phyloP scores from a whole-genome alignment of 2,329 filamentous ascomycete species.

The Aspergillus jensenii region DNA sequence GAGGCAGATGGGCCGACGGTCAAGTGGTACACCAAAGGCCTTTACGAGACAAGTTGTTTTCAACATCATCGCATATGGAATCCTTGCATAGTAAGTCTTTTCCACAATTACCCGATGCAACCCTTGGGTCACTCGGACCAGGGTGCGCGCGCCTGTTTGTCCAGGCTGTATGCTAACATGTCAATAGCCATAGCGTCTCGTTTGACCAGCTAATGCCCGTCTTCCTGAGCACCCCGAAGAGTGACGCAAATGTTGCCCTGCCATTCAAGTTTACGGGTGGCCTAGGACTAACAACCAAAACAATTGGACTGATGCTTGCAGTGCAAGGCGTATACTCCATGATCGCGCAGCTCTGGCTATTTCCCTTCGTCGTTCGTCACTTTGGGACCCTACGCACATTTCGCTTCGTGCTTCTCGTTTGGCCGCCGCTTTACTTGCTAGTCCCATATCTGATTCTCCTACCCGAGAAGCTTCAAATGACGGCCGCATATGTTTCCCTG shows the following conservation, averaged over 20 bases:
- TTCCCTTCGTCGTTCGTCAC: slow-evolving; percentile 72
- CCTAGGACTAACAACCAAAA: slow-evolving; percentile 77
- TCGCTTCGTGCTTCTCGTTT: slow-evolving; percentile 74
- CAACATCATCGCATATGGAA: slow-evolving; percentile 86
- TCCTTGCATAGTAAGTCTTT: slow-evolving; percentile 83
- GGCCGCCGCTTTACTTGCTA: slow-evolving; percentile 82
- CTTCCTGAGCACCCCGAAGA: slow-evolving; percentile 72
- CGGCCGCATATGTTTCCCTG: slow-evolving; percentile 73
- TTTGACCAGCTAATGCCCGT: slow-evolving; percentile 93
- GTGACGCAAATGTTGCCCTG: slow-evolving; percentile 54
- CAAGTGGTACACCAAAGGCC: slow-evolving; percentile 53
- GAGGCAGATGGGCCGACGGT: slow-evolving; percentile 41
- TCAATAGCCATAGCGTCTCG: slow-evolving; percentile 83
- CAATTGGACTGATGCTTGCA: slow-evolving; percentile 84
- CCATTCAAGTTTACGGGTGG: slow-evolving; percentile 90
- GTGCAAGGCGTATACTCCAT: slow-evolving; percentile 89
- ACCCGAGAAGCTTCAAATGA: slow-evolving; percentile 68
- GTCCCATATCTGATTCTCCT: slow-evolving; percentile 88
- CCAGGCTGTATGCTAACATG: slow-evolving; percentile 28
- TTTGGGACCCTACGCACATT: slow-evolving; percentile 81
- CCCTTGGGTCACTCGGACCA: background rate
- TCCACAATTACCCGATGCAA: slow-evolving; percentile 1
- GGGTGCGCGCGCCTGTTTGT: no score
- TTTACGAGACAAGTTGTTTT: slow-evolving; percentile 84
- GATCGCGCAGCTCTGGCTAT: slow-evolving; percentile 78